Base-by-base conservation (phyloP, 768 basidiomycete species). In the Bullera alba region DNA sequence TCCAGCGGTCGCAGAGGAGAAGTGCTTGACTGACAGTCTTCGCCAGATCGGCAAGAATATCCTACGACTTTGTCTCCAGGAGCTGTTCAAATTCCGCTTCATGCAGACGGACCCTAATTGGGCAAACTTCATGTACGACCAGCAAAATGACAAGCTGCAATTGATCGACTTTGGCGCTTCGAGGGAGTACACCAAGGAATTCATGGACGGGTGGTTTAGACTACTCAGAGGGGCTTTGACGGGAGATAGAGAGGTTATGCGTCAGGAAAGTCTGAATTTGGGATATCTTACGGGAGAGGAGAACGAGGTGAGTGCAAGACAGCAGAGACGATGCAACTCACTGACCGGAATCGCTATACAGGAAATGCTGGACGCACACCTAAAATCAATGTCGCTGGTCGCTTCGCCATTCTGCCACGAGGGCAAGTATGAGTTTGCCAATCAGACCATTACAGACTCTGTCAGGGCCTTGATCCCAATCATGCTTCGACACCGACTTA, bases 101-200 rank as follows among this genome's bases (percentile, higher is more conserved):
- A 97, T 99, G 95, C 95, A 97, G 71, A 99, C 93, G 0, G 93
- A 99, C 68, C 95, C 95, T 2, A 97, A 99, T 63, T 97, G 88
- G 87, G 86, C 88, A 7, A 97, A 97, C 71, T 97, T 99, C 75
- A 76, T 99, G 21, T 96, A 87, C 83, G 85, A 91, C 70, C 17
- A 48, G 2, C 19, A 42, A 4, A 22, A 34, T 30, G 45, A 43
- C 14, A 49, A 87, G 83, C 75, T 92, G 30, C 50, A 47, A 19
- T 75, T 99, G 22, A 86, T 99, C 46, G 95, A 99, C 72, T 97
- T 97, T 63, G 95, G 95, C 27, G 95, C 95, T 8, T 90, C 90
- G 0, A 79, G 91, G 22, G 83, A 81, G 59, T 99, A 96, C 73
- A 78, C 80, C 0, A 81, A 81, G 53, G 79, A 79, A 48, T 99